Percentiles rank a stretch among this genome's conserved stretches.
Conservation (phyloP, 2,329 filamentous ascomycete genomes). For the Sordariomycetes sp. region DNA sequence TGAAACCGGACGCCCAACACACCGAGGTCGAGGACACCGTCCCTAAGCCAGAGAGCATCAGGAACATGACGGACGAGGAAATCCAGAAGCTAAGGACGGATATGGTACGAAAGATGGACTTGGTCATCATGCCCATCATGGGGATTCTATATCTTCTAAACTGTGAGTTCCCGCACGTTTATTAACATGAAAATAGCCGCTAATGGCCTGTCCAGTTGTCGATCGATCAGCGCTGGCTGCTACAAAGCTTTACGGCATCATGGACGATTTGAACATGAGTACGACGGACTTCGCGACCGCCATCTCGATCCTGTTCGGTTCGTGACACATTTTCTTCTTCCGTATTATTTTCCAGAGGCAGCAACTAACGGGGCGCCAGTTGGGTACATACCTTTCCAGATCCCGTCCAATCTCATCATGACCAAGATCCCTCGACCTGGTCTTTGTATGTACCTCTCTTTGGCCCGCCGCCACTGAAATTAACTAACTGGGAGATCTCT, state of each 20-base stretch:
- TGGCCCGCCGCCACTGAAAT: too few species aligned
- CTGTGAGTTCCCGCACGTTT: slow-evolving; percentile 7
- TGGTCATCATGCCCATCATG: slow-evolving; percentile 14
- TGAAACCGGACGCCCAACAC: background rate
- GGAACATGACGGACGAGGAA: slow-evolving; percentile 8
- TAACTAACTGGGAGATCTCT: too few species aligned
- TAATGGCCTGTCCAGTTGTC: slow-evolving; percentile 13
- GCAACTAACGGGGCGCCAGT: slow-evolving; percentile 13
- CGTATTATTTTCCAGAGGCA: background rate
- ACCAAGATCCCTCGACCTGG: slow-evolving; percentile 33
- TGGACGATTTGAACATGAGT: slow-evolving; percentile 24
- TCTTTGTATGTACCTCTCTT: slow-evolving; percentile 24
- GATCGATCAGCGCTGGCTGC: slow-evolving; percentile 25
- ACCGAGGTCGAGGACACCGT: slow-evolving; percentile 4
- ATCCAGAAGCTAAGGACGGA: slow-evolving; percentile 8
- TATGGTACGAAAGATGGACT: slow-evolving; percentile 13
- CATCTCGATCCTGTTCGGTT: slow-evolving; percentile 29
- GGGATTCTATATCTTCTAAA: slow-evolving; percentile 27
- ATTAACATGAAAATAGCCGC: background rate
- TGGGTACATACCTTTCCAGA: slow-evolving; percentile 34
- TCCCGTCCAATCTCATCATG: slow-evolving; percentile 34
- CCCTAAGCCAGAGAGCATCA: slow-evolving; percentile 10
- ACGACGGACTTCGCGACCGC: slow-evolving; percentile 24
- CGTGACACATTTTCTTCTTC: background rate
- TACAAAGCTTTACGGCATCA: slow-evolving; percentile 27